Evolutionary conservation across 352 stramenopile species (phyloP).

Genomic region (Phytophthora pluvialis): DNA sequence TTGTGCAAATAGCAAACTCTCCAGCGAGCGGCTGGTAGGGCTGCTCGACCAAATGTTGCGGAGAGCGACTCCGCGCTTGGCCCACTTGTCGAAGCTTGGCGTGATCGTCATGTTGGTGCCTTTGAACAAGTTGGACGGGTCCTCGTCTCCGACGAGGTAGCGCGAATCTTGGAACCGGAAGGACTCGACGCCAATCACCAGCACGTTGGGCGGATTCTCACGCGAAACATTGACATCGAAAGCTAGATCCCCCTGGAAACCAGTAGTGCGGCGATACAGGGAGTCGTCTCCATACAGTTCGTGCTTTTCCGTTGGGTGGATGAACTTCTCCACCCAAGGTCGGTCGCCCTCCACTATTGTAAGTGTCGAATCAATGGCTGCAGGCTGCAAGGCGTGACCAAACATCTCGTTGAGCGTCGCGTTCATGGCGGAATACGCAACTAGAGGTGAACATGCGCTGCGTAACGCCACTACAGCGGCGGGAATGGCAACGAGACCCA

Average conservation of each 20-base stretch:
- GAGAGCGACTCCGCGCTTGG: too few relatives aligned
- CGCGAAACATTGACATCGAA: slow-evolving; percentile 11
- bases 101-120: too few relatives aligned
- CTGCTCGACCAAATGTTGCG: too few relatives aligned
- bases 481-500: slow-evolving; percentile 9
- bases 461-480: slow-evolving; percentile 11
- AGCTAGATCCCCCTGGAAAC: slow-evolving; percentile 19
- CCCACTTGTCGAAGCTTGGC: too few relatives aligned
- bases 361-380: slow-evolving; percentile 4
- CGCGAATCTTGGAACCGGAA: slow-evolving; percentile 19
- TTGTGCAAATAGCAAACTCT: slow-evolving; percentile 62
- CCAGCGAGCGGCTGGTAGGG: slow-evolving; percentile 16
- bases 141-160: slow-evolving; percentile 27
- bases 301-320: slow-evolving; percentile 19
- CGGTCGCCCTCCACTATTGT: background rate
- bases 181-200: slow-evolving; percentile 21
- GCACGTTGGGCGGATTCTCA: slow-evolving; percentile 10
- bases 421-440: slow-evolving; percentile 18
- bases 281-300: slow-evolving; percentile 13
- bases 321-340: slow-evolving; percentile 14
- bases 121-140: slow-evolving; percentile 2
- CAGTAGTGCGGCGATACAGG: slow-evolving; percentile 18
- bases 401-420: slow-evolving; percentile 23
- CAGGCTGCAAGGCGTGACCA: slow-evolving; percentile 16
- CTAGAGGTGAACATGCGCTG: slow-evolving; percentile 12